phyloP scores from a whole-genome alignment of 1,284 basidiomycete species.

The Trichosporon asahii region DNA sequence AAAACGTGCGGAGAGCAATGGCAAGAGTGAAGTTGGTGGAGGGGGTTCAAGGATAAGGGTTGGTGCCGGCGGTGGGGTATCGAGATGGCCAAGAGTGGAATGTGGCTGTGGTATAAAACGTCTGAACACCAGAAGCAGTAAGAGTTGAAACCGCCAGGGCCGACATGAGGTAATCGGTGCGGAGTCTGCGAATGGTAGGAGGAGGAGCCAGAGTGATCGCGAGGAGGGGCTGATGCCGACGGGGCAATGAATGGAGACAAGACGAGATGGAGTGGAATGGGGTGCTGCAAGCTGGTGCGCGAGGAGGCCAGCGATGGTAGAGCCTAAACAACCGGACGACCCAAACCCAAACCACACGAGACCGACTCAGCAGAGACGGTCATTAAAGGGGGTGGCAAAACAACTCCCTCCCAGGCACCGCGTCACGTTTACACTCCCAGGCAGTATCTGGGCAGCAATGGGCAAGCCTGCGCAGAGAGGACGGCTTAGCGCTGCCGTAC shows the following conservation, averaged over 20 bases:
- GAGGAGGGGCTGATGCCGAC: neutral
- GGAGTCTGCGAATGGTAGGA: slow-evolving; percentile 5
- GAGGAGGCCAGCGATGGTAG: neutral
- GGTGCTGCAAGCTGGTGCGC: neutral
- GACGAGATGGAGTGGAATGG: neutral
- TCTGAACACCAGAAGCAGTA: slow-evolving; percentile 8
- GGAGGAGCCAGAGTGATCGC: neutral
- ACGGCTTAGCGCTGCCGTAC: neutral
- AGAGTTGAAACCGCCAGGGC: slow-evolving; percentile 9
- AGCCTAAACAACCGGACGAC: slow-evolving; percentile 1
- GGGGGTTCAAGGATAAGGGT: slow-evolving; percentile 5
- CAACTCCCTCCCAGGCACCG: slow-evolving; percentile 1
- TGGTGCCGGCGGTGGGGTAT: slow-evolving; percentile 1
- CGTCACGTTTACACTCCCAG: slow-evolving; percentile 3
- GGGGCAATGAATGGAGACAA: neutral
- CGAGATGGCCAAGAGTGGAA: slow-evolving; percentile 5
- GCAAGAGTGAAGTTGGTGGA: neutral
- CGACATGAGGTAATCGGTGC: slow-evolving; percentile 9
- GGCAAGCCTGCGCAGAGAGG: neutral
- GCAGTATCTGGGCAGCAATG: neutral
- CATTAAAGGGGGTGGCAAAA: slow-evolving; percentile 11
- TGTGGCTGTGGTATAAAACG: slow-evolving; percentile 9
- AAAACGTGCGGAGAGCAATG: slow-evolving; percentile 1
- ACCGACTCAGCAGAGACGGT: slow-evolving; percentile 2
- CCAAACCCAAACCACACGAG: slow-evolving; percentile 6